Base-by-base conservation (phyloP, 768 basidiomycete species). In the Pleurotus cornucopiae region DNA sequence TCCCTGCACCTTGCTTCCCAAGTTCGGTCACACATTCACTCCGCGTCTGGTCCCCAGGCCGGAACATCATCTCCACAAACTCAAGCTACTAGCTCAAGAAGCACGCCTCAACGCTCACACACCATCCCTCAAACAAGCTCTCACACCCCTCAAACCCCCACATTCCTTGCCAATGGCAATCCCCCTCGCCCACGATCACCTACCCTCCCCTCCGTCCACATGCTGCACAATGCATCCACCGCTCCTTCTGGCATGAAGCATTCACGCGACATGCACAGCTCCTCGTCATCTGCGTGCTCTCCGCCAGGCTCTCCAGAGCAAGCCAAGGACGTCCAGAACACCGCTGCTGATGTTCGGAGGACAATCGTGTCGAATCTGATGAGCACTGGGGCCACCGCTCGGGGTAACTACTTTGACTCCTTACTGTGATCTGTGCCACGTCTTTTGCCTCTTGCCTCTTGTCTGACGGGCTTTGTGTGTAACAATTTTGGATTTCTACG, bases 181-280 rank as follows among this genome's bases (percentile, higher is more conserved):
- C 51, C 51, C 20, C 51, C 51, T 53, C 51, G 51, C 18, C 51
- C 51, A 38, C 34, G 51, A 41, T 53, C 51, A 23, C 51, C 51
- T 37, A 41, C 51, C 18, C 51, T 39, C 20, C 38, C 51, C 23
- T 18, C 51, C 39, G 37, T 53, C 23, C 51, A 53, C 23, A 20
- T 53, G 39, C 51, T 53, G 16, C 34, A 53, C 39, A 39, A 37
- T 18, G 9, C 51, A 14, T 25, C 39, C 13, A 21, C 51, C 12
- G 4, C 16, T 2, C 39, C 39, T 25, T n/a, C 41, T n/a, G 41
- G 41, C 20, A 18, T 44, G 41, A 14, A 40, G 51, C 51, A 53
- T 23, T 11, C 23, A 14, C 51, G 51, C 20, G 51, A 53, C 20
- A 53, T 53, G 51, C 51, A 53, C 14, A 53, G 51, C 26, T 40